Base-by-base conservation (phyloP, 1,139 yeast genomes). In the Hyphopichia khmerensis region DNA sequence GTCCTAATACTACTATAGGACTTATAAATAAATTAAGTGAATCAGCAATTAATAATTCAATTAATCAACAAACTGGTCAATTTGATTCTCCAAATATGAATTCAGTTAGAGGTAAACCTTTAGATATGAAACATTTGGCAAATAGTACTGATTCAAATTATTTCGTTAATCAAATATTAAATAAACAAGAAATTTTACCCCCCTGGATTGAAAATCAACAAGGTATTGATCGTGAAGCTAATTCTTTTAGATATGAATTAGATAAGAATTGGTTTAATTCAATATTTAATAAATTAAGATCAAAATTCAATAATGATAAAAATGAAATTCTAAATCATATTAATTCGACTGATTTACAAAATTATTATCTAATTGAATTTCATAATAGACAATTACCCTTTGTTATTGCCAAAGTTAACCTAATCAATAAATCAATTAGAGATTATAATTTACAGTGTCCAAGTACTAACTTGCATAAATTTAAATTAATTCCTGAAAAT, bases 171-270 rank as follows among this genome's bases (percentile, higher is more conserved):
- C 72, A 71, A 48, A 83, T 89, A 39, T 65, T 89, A 45, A 82
- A 79, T 50, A 77, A 79, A 36, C 96, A 89, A 59, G 90, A 87
- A 38, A 82, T 87, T 0, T 69, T 83, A 10, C 96, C 96, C 0
- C 95, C 95, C 0, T 89, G 96, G 96, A 83, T 89, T 27, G 95
- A 88, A 53, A 81, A 78, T 42, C 96, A 89, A 60, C 77, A 80
- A 37, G 72, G 76, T 3, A 74, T 87, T 4, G 76, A 75, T 39
- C 48, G 55, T 2, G 77, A 75, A 31, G 69, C 85, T 4, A 56
- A 51, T 1, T 54, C 56, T 1, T 79, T 87, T 43, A 60, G 89
- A 39, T 43, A 49, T 0, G 69, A 66, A 29, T 41, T 84, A 29
- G 76, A 72, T 37, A 47, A 56, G 4, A 62, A 65, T 36, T 80